These are phyloP conservation scores for Gracilariopsis chorda DNA, from an alignment of 23 red algal species.

Conservation along the genomic window DNA sequence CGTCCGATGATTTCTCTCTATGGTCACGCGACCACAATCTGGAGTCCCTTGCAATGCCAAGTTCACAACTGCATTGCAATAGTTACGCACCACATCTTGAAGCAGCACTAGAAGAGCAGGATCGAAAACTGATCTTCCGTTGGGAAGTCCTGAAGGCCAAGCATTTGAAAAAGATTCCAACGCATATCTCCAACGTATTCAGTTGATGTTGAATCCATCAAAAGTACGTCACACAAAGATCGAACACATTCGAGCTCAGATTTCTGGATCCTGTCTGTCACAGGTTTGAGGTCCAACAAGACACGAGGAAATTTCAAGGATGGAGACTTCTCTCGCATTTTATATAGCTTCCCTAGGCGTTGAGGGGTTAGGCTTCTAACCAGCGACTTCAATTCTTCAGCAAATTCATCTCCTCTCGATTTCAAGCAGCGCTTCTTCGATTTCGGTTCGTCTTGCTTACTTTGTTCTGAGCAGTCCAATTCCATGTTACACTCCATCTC, in stretches of 20 bases:
- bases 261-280: background rate
- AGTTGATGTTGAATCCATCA: background rate
- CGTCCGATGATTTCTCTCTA: too few species aligned
- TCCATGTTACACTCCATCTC: too few species aligned
- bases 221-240: conserved; percentile 37
- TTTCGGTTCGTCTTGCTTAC: background rate
- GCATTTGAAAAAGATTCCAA: conserved; percentile 28
- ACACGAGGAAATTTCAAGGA: conserved; percentile 18
- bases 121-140: conserved; percentile 6
- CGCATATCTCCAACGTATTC: conserved; percentile 45
- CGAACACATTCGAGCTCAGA: conserved; percentile 42
- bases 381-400: conserved; percentile 7
- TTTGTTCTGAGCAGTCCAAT: too few species aligned
- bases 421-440: background rate
- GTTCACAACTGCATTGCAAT: conserved; percentile 58
- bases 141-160: conserved; percentile 61
- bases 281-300: background rate
- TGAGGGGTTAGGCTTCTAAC: background rate
- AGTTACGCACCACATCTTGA: conserved; percentile 48
- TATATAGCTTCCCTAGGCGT: conserved; percentile 12
- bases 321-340: conserved; percentile 31
- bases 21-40: conserved; percentile 30
- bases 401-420: conserved; percentile 26
- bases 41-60: conserved; percentile 56
- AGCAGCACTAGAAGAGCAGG: conserved; percentile 26